Conservation (phyloP, 805 yeast species). For the Naumovozyma dairenensis region DNA sequence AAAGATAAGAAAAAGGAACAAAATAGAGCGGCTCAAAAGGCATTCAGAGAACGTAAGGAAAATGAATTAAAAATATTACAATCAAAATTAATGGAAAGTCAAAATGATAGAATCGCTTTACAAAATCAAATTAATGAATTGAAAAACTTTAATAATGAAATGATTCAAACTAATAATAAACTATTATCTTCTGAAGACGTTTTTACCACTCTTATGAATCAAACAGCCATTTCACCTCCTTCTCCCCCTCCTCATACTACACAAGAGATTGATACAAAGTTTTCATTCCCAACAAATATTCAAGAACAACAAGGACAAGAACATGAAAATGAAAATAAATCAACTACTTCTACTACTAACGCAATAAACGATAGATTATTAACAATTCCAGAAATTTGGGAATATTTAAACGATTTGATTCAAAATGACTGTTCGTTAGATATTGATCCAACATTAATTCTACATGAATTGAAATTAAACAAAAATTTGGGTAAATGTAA, state of each 20-base stretch:
- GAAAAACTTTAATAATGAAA: conserved; percentile 44
- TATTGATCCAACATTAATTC: conserved; percentile 48
- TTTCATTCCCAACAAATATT: conserved; percentile 25
- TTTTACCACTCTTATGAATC: too few species aligned
- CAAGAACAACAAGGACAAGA: conserved; percentile 16
- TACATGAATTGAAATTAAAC: conserved; percentile 48
- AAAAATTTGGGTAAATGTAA: conserved; percentile 59
- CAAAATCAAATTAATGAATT: conserved; percentile 40
- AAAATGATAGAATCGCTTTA: conserved; percentile 40
- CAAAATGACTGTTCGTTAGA: conserved; percentile 30
- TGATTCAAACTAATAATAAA: too few species aligned
- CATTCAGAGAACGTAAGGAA: conserved; percentile 76
- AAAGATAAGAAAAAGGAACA: conserved; percentile 60
- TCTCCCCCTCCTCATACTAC: background rate
- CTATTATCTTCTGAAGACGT: too few species aligned
- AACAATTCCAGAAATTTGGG: conserved; percentile 79
- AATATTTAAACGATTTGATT: conserved; percentile 48
- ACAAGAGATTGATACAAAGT: too few species aligned
- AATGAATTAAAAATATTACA: conserved; percentile 60
- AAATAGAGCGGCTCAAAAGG: conserved; percentile 80
- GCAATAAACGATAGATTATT: conserved; percentile 39
- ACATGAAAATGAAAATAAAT: background rate
- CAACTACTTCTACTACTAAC: background rate
- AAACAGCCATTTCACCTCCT: background rate
- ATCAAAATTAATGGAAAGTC: conserved; percentile 46